Evolutionary conservation across 2,329 filamentous ascomycete genomes (phyloP).

Genomic region (Fusarium tricinctum): DNA sequence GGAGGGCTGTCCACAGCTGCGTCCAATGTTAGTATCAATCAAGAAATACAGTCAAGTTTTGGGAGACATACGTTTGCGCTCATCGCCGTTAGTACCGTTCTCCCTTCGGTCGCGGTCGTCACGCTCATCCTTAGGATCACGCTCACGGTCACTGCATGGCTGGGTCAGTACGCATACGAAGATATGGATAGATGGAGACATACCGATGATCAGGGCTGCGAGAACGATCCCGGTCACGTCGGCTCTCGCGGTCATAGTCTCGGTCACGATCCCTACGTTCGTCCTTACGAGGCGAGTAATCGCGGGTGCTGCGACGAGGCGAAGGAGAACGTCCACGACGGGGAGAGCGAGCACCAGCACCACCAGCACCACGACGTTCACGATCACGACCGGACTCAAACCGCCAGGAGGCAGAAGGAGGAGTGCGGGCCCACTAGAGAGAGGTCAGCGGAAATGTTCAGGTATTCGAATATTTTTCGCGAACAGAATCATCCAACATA

Average conservation of each 20-base stretch:
- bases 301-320: constrained; percentile 80
- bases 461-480: not conserved
- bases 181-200: constrained; percentile 13
- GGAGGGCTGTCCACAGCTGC: constrained; percentile 80
- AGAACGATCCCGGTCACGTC: constrained; percentile 82
- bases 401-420: constrained; percentile 97
- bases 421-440: constrained; percentile 93
- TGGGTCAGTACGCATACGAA: constrained; percentile 21
- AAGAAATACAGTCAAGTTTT: not conserved
- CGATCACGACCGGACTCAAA: constrained; percentile 93
- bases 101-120: constrained; percentile 82
- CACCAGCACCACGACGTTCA: constrained; percentile 66
- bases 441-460: constrained; percentile 3
- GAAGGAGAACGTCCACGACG: constrained; percentile 81
- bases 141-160: constrained; percentile 64
- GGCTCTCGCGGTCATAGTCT: constrained; percentile 81
- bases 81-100: constrained; percentile 85
- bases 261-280: constrained; percentile 86
- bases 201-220: constrained; percentile 77
- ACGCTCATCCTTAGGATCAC: constrained; percentile 73
- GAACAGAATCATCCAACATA: constrained; percentile 59
- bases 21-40: constrained; percentile 47
- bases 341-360: constrained; percentile 67
- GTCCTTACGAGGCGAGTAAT: constrained; percentile 90
- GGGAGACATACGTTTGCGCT: constrained; percentile 81